Evolutionary conservation across 345 rosid species (phyloP).

Genomic region (Acer campestre): DNA sequence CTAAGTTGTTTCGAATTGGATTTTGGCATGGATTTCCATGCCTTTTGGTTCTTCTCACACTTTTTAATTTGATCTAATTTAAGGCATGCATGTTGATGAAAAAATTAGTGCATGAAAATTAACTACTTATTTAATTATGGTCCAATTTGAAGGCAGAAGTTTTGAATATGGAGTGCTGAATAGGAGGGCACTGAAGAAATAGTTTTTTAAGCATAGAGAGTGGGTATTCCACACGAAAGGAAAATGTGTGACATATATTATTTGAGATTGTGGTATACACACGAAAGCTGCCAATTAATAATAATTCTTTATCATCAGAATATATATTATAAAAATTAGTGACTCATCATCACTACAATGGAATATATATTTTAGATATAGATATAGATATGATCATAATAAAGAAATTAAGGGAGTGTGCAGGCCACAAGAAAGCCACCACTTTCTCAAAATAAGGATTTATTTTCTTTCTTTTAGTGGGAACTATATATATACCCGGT

Average conservation of each 20-base stretch:
- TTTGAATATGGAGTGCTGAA: slow-evolving; percentile 17
- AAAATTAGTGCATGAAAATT: too few relatives aligned
- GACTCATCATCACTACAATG: background rate
- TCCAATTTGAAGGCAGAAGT: too few relatives aligned
- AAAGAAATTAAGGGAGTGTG: slow-evolving; percentile 2
- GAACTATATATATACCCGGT: too few relatives aligned
- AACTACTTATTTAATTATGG: too few relatives aligned
- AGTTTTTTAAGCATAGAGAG: background rate
- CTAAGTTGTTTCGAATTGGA: too few relatives aligned
- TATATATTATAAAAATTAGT: background rate
- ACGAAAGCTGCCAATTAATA: background rate
- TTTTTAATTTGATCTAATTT: too few relatives aligned
- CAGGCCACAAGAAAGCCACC: slow-evolving; percentile 19
- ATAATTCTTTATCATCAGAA: background rate
- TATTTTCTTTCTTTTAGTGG: too few relatives aligned
- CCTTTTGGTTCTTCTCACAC: background rate
- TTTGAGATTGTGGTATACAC: slow-evolving; percentile 9
- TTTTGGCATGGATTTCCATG: background rate
- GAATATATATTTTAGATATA: background rate
- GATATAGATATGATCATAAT: background rate
- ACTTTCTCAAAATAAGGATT: background rate
- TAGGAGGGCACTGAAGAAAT: slow-evolving; percentile 14
- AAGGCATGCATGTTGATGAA: too few relatives aligned
- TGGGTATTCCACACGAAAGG: slow-evolving; percentile 16
- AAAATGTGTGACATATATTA: background rate